These are phyloP conservation scores for Fraxinus cuspidata DNA, from an alignment of 257 asterid species.

Conservation along the genomic window DNA sequence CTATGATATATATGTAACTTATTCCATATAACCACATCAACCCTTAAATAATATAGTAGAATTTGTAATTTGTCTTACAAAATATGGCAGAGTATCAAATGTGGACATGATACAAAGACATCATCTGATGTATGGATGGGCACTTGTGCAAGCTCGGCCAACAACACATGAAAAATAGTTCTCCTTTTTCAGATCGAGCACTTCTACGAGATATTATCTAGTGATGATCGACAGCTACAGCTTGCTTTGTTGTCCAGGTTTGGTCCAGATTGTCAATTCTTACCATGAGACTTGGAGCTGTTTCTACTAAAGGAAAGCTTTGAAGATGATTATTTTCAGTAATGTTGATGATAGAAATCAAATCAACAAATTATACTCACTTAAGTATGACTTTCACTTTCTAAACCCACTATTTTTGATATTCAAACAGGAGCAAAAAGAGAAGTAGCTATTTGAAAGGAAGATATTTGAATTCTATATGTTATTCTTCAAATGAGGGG, in stretches of 20 bases:
- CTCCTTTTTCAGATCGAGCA: constrained; percentile 85
- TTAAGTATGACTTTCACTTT: no score
- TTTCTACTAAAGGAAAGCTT: constrained; percentile 42
- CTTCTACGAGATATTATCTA: constrained; percentile 65
- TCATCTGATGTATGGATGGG: constrained; percentile 66
- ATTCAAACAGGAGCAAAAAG: no score
- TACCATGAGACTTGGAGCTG: constrained; percentile 46
- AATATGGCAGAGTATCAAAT: no score
- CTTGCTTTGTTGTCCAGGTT: constrained; percentile 39
- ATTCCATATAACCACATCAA: no score
- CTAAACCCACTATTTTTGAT: no score
- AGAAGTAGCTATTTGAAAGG: no score
- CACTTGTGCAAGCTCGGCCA: constrained; percentile 73
- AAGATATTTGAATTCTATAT: no score
- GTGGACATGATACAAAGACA: constrained; percentile 18
- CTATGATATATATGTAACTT: no score
- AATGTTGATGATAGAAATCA: no score
- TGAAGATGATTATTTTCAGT: constrained; percentile 32
- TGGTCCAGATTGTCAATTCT: constrained; percentile 28
- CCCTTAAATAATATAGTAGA: no score
- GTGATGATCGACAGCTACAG: constrained; percentile 38
- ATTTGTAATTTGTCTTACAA: no score
- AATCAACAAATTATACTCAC: constrained; percentile 16
- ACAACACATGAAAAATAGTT: constrained; percentile 93
- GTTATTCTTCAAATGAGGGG: no score